These are phyloP conservation scores for Pseudonitzschia pungens DNA, from an alignment of 108 stramenopile species.

Conservation along the genomic window DNA sequence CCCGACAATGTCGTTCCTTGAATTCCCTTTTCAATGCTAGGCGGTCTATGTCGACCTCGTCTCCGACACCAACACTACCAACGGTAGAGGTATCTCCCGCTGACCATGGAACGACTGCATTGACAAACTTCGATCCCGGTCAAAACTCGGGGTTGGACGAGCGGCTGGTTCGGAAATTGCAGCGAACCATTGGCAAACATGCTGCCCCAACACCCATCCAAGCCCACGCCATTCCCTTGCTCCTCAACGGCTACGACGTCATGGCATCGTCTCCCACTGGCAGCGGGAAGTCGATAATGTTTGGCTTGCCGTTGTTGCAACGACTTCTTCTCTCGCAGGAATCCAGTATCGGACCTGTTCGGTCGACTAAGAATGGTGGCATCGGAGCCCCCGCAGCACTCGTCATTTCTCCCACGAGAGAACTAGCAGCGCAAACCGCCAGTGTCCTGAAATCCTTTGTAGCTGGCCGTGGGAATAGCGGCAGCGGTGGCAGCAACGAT, in stretches of 20 bases:
- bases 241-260: conserved; percentile 25
- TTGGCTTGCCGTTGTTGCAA: conserved; percentile 59
- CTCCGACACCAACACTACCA: neutral
- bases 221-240: conserved; percentile 30
- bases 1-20: too few relatives aligned
- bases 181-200: neutral
- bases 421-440: conserved; percentile 82
- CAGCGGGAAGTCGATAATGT: conserved; percentile 79
- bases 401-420: conserved; percentile 88
- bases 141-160: neutral
- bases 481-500: too few relatives aligned
- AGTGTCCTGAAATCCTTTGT: neutral
- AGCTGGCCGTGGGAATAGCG: neutral
- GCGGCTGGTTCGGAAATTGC: neutral
- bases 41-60: neutral
- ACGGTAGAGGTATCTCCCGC: neutral
- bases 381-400: conserved; percentile 75
- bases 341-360: conserved; percentile 53
- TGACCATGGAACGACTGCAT: neutral
- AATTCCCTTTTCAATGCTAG: neutral
- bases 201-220: conserved; percentile 41
- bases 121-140: neutral
- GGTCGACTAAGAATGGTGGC: neutral
- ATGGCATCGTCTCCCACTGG: conserved; percentile 57
- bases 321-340: conserved; percentile 19